phyloP scores from a whole-genome alignment of 192 early-diverging fungal species.

The Geranomyces michiganensis region DNA sequence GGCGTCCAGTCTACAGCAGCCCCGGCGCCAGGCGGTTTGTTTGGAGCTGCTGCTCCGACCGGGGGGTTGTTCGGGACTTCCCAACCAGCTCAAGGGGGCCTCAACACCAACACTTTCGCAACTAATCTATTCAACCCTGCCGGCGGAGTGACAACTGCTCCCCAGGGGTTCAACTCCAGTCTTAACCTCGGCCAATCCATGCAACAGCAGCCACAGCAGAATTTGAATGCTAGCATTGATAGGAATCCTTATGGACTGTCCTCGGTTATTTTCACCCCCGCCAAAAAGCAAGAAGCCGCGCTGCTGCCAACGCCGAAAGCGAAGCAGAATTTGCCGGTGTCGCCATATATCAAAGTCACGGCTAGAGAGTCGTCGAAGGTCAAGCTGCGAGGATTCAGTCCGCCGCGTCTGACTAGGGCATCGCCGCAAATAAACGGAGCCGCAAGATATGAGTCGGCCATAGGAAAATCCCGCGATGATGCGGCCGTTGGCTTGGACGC shows the following conservation, averaged over 20 bases:
- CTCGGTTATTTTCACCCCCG: slow-evolving; percentile 68
- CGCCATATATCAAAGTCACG: slow-evolving; percentile 72
- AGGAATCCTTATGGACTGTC: slow-evolving; percentile 86
- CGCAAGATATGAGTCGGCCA: slow-evolving; percentile 28
- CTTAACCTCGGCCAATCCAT: slow-evolving; percentile 8
- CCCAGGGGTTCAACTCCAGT: slow-evolving; percentile 21
- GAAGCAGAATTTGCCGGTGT: slow-evolving; percentile 70
- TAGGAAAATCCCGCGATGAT: slow-evolving; percentile 44
- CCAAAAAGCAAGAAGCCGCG: slow-evolving; percentile 24
- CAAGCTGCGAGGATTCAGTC: slow-evolving; percentile 74
- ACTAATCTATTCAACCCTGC: slow-evolving; percentile 20
- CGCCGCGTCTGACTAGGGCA: slow-evolving; percentile 30
- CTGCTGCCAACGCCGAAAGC: slow-evolving; percentile 29
- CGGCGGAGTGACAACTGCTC: slow-evolving; percentile 46
- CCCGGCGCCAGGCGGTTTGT: slow-evolving; percentile 9
- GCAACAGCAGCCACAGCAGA: not conserved
- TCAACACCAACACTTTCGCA: not conserved
- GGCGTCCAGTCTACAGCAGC: slow-evolving; percentile 31
- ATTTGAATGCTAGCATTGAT: slow-evolving; percentile 76
- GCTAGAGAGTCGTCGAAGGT: slow-evolving; percentile 73
- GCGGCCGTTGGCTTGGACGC: slow-evolving; percentile 59
- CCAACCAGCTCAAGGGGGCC: not conserved
- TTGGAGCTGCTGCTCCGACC: not conserved
- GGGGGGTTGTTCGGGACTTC: not conserved
- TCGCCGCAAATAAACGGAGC: slow-evolving; percentile 22